These are phyloP conservation scores for Alternaria gansuensis DNA, from an alignment of 2,329 filamentous ascomycete species.

Conservation along the genomic window DNA sequence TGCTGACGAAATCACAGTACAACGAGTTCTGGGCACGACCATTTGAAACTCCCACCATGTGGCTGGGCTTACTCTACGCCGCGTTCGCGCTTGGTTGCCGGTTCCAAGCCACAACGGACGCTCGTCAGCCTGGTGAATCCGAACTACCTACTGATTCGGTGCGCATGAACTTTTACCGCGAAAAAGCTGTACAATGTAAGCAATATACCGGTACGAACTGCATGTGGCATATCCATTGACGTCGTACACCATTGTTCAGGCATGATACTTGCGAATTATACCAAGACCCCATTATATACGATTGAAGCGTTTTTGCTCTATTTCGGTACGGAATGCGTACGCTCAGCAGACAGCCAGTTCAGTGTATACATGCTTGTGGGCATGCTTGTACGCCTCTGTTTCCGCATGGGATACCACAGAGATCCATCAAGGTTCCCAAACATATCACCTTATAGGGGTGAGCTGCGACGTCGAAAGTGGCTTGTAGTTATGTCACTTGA, in stretches of 20 bases:
- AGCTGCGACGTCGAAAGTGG: conserved; percentile 70
- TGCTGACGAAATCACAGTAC: conserved; percentile 47
- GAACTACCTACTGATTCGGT: conserved; percentile 21
- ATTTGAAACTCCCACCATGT: conserved; percentile 51
- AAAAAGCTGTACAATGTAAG: conserved; percentile 43
- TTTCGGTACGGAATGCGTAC: conserved; percentile 42
- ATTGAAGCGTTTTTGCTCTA: conserved; percentile 46
- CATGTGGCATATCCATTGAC: not conserved
- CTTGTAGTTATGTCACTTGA: conserved; percentile 60
- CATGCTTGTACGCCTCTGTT: conserved; percentile 45
- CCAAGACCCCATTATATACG: conserved; percentile 48
- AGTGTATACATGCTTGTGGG: conserved; percentile 43
- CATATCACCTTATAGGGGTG: conserved; percentile 63
- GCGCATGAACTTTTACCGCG: conserved; percentile 43
- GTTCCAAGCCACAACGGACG: conserved; percentile 34
- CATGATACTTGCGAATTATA: conserved; percentile 47
- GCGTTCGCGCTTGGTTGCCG: conserved; percentile 48
- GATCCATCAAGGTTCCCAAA: conserved; percentile 51
- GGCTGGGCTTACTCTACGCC: conserved; percentile 57
- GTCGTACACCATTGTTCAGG: not conserved
- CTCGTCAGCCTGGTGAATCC: conserved; percentile 7
- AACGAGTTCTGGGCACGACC: conserved; percentile 56
- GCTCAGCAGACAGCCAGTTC: conserved; percentile 43
- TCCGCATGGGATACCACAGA: conserved; percentile 57
- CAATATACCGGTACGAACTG: not conserved